Evolutionary conservation across 768 basidiomycete species (phyloP).

Genomic region (Tylopilus sp.): DNA sequence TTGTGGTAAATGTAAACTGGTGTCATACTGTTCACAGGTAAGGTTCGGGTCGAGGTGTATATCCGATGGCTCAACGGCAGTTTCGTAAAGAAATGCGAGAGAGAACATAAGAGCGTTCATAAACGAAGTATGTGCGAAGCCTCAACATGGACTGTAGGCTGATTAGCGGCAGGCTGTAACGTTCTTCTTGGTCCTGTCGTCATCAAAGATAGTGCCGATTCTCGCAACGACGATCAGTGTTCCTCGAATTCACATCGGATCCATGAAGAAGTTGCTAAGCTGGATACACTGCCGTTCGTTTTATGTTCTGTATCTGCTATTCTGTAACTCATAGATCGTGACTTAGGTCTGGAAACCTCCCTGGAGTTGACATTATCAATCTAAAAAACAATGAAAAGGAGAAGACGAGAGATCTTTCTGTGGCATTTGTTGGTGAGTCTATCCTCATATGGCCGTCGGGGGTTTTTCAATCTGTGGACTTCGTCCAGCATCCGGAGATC

Average conservation of each 20-base stretch:
- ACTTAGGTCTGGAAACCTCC: slow-evolving; percentile 21
- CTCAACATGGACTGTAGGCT: not conserved
- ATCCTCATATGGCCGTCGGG: no score
- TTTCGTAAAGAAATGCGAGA: slow-evolving; percentile 37
- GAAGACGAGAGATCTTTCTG: slow-evolving; percentile 16
- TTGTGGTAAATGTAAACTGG: slow-evolving; percentile 34
- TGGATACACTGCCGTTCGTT: slow-evolving; percentile 22
- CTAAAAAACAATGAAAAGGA: slow-evolving; percentile 20
- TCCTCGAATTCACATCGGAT: not conserved
- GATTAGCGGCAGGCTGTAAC: slow-evolving; percentile 17
- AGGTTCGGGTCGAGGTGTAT: not conserved
- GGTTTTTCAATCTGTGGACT: not conserved
- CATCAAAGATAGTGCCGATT: not conserved
- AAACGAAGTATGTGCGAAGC: slow-evolving; percentile 26
- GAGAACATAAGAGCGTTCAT: slow-evolving; percentile 35
- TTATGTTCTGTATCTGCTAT: slow-evolving; percentile 5
- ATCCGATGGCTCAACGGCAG: not conserved
- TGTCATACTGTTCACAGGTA: slow-evolving; percentile 43
- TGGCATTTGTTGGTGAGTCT: slow-evolving; percentile 22
- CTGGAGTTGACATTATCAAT: slow-evolving; percentile 31
- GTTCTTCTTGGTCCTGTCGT: not conserved
- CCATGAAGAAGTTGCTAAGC: not conserved
- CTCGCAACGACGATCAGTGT: not conserved
- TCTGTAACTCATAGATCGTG: not conserved
- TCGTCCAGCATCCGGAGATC: slow-evolving; percentile 41